Base-by-base conservation (phyloP, 331 rosid species). In the Quercus lobata region DNA sequence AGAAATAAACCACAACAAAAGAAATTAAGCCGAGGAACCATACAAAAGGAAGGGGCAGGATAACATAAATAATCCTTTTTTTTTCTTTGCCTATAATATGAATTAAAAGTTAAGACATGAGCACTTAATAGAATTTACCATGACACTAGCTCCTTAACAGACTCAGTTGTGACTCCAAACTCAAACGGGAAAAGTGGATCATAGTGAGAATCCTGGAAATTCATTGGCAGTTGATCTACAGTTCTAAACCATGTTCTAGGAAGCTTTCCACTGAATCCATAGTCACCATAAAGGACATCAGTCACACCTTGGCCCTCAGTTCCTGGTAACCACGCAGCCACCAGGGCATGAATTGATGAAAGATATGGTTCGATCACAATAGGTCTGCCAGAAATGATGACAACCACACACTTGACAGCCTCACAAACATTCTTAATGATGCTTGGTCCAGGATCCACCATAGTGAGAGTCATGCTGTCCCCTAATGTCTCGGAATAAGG, bases 281-380 rank as follows among this genome's bases (percentile, higher is more conserved):
- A 83, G 79, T 93, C 94, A 55, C 97, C 98, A 60, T 83, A 96
- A 58, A 96, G 98, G 72, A 87, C 91, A 82, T 93, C 99, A 6
- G 93, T 78, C 80, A 96, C 85, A 18, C 99, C 99, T 82, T 86
- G 96, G 79, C 99, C 99, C 76, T 96, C 99, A 0, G 93, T 83
- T 56, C 99, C 98, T 0, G 99, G 99, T 83, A 96, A 85, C 99
- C 99, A 96, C 53, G 98, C 97, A 6, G 94, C 98, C 66, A 96
- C 91, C 77, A 93, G 79, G 52, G 92, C 92, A 77, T 93, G 93
- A 60, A 91, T 83, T 0, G 85, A 78, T 16, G 93, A 83, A 84
- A 96, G 16, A 72, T 93, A 89, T 8, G 97, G 99, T 79, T 96
- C 94, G 1, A 96, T 87, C 66, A 89, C 96, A 18, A 96, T 78